Evolutionary conservation across 495 filamentous ascomycete species (phyloP), one percentile per base, ranked within the genome.

Genomic region (Sphaerosporella brunnea): DNA sequence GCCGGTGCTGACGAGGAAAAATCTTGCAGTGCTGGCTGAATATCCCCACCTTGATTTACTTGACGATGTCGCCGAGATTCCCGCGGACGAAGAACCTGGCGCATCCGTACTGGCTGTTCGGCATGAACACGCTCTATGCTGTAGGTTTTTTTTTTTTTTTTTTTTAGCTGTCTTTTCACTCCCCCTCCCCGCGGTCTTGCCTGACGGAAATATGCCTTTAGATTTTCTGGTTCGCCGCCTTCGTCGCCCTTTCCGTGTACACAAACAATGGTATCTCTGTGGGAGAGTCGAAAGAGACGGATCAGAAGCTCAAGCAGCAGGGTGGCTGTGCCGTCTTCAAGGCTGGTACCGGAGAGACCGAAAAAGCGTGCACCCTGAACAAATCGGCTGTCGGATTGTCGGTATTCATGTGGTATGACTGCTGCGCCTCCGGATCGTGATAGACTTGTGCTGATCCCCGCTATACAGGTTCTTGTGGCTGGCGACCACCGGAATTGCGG

Each of bases 191-290:
- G n/a, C 16, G 43, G 15, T 35, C 23, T 4, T 20, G 44, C n/a
- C 13, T 24, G 3, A 47, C 24, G 10, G 9, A 15, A 23, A 21
- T 49, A 19, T 20, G 18, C 7, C 34, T 34, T 36, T 24, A 61
- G 48, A 60, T 94, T 36, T 65, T 93, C 54, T 96, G 86, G 86
- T 75, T 94, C 49, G 75, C 78, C 5, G 86, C 78, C 0, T 90
- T 86, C 65, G 72, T 84, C 3, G 72, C 77, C 35, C 72, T 93
- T 35, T 81, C 82, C 0, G 70, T 73, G 1, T 96, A 77, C 59
- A 77, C 77, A 23, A 65, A 68, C 8, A 34, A 35, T 16, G 56
- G 56, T 3, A 59, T 59, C 30, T 49, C 55, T 20, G 15, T 37
- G 4, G 66, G 65, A 8, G 54, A 63, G 19, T 36, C 48, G 7